A percentile compares a stretch with the other conserved stretches of the same genome.
phyloP scores from a whole-genome alignment of 495 filamentous ascomycete genomes.

The Penicillium lagena region DNA sequence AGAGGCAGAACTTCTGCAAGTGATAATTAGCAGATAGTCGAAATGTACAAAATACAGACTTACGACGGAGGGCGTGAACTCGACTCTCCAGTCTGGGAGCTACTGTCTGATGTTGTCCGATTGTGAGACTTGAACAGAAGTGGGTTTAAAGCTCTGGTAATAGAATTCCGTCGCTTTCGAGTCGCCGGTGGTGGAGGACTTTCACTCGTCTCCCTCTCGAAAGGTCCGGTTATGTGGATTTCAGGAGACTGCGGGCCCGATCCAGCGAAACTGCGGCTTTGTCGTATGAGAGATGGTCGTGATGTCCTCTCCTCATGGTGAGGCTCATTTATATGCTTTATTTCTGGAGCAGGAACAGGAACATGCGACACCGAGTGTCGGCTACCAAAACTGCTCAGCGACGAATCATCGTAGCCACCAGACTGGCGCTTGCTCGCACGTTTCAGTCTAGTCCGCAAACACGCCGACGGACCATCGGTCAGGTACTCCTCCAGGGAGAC shows the following conservation, averaged over 20 bases:
- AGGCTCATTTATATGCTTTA: background rate
- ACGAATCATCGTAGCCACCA: slow-evolving; percentile 23
- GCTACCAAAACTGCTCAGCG: slow-evolving; percentile 29
- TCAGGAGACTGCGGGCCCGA: slow-evolving; percentile 15
- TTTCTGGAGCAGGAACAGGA: slow-evolving; percentile 1
- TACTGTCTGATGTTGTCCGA: slow-evolving; percentile 11
- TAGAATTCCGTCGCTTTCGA: slow-evolving; percentile 1
- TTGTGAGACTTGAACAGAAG: slow-evolving; percentile 7
- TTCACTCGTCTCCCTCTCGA: slow-evolving; percentile 11
- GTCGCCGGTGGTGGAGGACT: slow-evolving; percentile 12
- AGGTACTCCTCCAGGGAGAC: slow-evolving; percentile 44
- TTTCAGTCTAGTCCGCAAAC: slow-evolving; percentile 24
- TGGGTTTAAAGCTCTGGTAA: slow-evolving; percentile 7
- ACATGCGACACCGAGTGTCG: slow-evolving; percentile 18
- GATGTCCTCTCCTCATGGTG: slow-evolving; percentile 8
- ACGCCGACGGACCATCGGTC: slow-evolving; percentile 17
- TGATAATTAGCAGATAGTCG: background rate
- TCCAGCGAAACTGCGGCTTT: slow-evolving; percentile 19
- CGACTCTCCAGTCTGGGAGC: slow-evolving; percentile 7
- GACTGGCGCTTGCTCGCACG: slow-evolving; percentile 9
- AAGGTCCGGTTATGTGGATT: slow-evolving; percentile 29
- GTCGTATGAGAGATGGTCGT: slow-evolving; percentile 12
- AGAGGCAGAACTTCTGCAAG: slow-evolving; percentile 8
- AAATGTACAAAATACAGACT: background rate
- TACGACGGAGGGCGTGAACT: slow-evolving; percentile 17